phyloP scores from a whole-genome alignment of 768 basidiomycete genomes.

The Mycena haematopus region DNA sequence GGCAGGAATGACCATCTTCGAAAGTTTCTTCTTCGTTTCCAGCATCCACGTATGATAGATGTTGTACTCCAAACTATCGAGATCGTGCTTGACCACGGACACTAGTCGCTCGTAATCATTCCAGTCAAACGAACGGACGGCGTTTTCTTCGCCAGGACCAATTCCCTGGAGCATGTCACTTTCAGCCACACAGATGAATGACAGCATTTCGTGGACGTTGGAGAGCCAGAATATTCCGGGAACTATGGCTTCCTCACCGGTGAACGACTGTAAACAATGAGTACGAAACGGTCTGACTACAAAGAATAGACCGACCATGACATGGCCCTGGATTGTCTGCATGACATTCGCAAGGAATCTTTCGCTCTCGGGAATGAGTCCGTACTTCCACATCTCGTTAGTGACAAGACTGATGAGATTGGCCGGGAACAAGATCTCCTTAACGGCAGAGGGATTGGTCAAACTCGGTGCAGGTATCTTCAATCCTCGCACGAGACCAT shows the following conservation, averaged over 20 bases:
- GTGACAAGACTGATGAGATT: constrained; percentile 96
- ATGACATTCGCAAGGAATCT: constrained; percentile 98
- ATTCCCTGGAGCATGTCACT: constrained; percentile 98
- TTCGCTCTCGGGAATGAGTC: constrained; percentile 95
- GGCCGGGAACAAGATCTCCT: constrained; percentile 98
- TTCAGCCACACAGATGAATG: constrained; percentile 99
- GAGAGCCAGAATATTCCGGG: constrained; percentile 99
- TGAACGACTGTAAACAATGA: constrained; percentile 68
- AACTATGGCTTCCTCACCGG: constrained; percentile 91
- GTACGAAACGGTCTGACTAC: constrained; percentile 13
- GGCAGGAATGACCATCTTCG: constrained; percentile 99
- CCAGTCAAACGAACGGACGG: constrained; percentile 95
- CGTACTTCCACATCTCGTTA: constrained; percentile 99
- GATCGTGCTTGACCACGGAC: constrained; percentile 97
- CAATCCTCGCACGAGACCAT: constrained; percentile 87
- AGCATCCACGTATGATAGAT: constrained; percentile 99
- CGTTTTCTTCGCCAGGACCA: constrained; percentile 92
- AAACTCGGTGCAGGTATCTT: constrained; percentile 93
- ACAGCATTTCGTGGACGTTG: constrained; percentile 98
- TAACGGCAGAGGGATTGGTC: constrained; percentile 90
- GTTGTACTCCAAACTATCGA: constrained; percentile 98
- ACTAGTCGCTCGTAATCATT: constrained; percentile 95
- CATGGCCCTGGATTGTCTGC: constrained; percentile 96
- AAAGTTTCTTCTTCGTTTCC: constrained; percentile 94
- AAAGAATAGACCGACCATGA: constrained; percentile 78